Conservation (phyloP, 257 asterid genomes). For the Scutellaria minor region DNA sequence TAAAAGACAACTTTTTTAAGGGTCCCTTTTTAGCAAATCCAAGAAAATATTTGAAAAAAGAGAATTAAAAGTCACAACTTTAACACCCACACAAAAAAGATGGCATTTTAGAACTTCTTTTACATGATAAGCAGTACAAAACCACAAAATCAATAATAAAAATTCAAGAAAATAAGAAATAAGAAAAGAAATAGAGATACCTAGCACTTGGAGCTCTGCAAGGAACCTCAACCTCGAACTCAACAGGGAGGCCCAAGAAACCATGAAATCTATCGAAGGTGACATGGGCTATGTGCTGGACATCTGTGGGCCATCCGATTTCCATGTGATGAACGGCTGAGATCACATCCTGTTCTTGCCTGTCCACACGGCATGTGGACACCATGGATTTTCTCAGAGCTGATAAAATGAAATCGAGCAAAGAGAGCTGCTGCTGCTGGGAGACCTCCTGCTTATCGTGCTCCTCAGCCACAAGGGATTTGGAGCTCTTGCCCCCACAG, state of each 20-base stretch:
- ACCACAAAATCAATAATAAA: neutral
- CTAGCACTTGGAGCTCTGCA: slow-evolving; percentile 95
- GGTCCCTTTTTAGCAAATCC: slow-evolving; percentile 11
- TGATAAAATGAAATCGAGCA: slow-evolving; percentile 70
- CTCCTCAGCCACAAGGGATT: slow-evolving; percentile 48
- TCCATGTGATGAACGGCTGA: slow-evolving; percentile 81
- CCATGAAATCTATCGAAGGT: slow-evolving; percentile 96
- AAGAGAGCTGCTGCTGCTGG: slow-evolving; percentile 57
- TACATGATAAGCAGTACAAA: neutral
- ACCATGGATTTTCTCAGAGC: slow-evolving; percentile 92
- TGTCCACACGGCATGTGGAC: slow-evolving; percentile 75
- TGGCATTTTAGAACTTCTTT: neutral
- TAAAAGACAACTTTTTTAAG: slow-evolving; percentile 1
- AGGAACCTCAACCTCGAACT: slow-evolving; percentile 88
- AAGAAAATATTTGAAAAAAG: neutral
- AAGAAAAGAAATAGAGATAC: slow-evolving; percentile 38
- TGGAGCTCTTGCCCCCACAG: slow-evolving; percentile 55
- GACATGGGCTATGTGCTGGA: slow-evolving; percentile 89
- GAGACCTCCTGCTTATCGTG: slow-evolving; percentile 51
- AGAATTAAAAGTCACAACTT: slow-evolving; percentile 28
- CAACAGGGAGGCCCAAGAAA: slow-evolving; percentile 89
- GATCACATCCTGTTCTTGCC: slow-evolving; percentile 60
- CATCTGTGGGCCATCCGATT: slow-evolving; percentile 95
- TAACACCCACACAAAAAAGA: slow-evolving; percentile 26
- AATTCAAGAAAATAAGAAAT: neutral